A percentile compares a stretch with the other conserved stretches of the same genome.
Conservation (phyloP, 148 eudicot species). For the Camellia japonica region DNA sequence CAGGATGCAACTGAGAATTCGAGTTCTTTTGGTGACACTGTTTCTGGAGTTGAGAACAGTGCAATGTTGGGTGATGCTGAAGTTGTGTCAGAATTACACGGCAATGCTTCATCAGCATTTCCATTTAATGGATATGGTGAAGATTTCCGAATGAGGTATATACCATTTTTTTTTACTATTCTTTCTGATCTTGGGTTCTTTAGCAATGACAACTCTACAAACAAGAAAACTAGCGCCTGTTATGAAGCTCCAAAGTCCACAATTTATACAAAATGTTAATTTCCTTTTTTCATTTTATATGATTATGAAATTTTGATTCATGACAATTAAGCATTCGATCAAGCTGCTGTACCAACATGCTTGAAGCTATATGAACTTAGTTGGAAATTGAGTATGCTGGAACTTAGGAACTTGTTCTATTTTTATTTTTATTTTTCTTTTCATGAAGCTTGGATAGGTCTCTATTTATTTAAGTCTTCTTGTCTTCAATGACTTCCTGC, state of each 20-base stretch:
- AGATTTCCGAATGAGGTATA: conserved; percentile 40
- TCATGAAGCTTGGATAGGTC: neutral
- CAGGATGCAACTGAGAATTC: conserved; percentile 60
- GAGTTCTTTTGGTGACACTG: conserved; percentile 58
- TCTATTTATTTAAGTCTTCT: neutral
- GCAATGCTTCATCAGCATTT: conserved; percentile 29
- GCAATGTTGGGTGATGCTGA: conserved; percentile 40
- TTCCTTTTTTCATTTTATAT: too few relatives aligned
- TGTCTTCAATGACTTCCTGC: neutral
- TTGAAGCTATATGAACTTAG: neutral
- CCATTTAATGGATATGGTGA: conserved; percentile 39
- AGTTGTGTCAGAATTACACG: conserved; percentile 39
- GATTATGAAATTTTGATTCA: too few relatives aligned
- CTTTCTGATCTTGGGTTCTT: neutral
- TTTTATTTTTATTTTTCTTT: neutral
- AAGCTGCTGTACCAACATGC: neutral
- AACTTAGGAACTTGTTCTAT: neutral
- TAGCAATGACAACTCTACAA: neutral
- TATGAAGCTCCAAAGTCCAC: neutral
- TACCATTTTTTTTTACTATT: neutral
- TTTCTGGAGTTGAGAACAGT: conserved; percentile 39
- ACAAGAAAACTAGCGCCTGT: neutral
- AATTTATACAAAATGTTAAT: neutral
- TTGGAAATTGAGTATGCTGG: neutral
- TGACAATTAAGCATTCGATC: too few relatives aligned